Base-by-base conservation (phyloP, 2,329 filamentous ascomycete genomes). In the Diplodia sapinea region DNA sequence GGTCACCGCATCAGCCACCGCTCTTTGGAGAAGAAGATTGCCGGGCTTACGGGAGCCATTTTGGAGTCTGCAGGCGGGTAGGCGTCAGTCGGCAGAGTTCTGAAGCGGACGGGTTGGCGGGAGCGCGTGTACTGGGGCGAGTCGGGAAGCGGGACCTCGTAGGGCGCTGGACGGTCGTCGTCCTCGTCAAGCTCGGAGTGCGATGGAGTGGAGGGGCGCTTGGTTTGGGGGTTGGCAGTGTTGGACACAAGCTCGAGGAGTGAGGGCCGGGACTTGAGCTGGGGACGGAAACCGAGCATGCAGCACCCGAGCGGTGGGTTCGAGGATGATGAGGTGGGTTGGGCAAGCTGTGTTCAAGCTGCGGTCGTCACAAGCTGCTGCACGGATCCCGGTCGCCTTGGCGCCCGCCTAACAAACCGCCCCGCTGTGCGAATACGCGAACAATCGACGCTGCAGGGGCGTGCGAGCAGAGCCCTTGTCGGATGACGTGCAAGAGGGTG, bases 161-260 rank as follows among this genome's bases (percentile, higher is more conserved):
- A 59, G 51, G 68, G 63, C 55, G 67, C 31, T 59, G 47, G 61
- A 43, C 61, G 61, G 17, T 68, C 52, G 67, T 68, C 52, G 67
- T 68, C 61, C 54, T 66, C 68, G 63, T 63, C 63, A 31, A 51
- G 63, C 55, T 66, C 68, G 31, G 55, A 67, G 36, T 29, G 47
- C 52, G 52, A 43, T 65, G 59, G 61, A 12, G 57, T 63, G 50
- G 57, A 49, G 50, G 57, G 57, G 51, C 54, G 57, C 69, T 75
- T 73, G 51, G 79, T 77, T 70, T 82, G 82, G 74, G 81, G 75
- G 68, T 78, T 76, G 70, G 84, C 81, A 70, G 83, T 81, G 72
- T 82, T 82, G 68, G 79, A 79, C 72, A 90, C 82, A 72, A 90
- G 82, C 74, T 90, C 87, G 76, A 88, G 82, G 71, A 90, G 80